These are phyloP conservation scores for Ramalina peruviana DNA, from an alignment of 495 filamentous ascomycete genomes.

Conservation along the genomic window DNA sequence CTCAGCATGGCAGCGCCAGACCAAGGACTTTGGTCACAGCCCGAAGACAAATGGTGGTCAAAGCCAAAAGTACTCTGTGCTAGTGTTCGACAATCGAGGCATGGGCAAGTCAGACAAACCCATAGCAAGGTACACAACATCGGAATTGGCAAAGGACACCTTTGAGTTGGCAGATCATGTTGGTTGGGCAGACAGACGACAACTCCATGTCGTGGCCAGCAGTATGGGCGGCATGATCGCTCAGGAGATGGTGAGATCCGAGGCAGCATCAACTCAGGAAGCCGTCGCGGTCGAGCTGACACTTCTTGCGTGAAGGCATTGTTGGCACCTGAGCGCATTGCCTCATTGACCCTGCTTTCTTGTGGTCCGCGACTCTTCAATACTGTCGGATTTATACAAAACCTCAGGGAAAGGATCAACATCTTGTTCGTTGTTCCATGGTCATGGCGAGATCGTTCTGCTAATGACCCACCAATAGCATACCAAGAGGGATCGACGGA, in stretches of 20 bases:
- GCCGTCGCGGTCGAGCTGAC: too few species aligned
- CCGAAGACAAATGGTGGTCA: conserved; percentile 24
- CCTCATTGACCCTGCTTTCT: conserved; percentile 52
- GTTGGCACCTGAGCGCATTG: conserved; percentile 46
- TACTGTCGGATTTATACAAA: conserved; percentile 44
- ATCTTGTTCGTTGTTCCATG: conserved; percentile 25
- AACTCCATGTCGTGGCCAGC: conserved; percentile 58
- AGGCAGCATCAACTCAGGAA: neutral
- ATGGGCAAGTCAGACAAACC: conserved; percentile 70
- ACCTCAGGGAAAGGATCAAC: conserved; percentile 51
- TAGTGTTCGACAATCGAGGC: conserved; percentile 61
- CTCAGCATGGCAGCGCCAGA: conserved; percentile 66
- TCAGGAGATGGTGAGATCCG: conserved; percentile 48
- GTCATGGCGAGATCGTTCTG: neutral
- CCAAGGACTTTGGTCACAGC: conserved; percentile 56
- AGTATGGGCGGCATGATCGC: conserved; percentile 82
- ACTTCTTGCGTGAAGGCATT: conserved; percentile 27
- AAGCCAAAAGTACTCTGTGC: conserved; percentile 47
- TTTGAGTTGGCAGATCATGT: conserved; percentile 55
- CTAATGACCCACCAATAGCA: conserved; percentile 19
- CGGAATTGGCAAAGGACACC: conserved; percentile 61
- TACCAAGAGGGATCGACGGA: conserved; percentile 51
- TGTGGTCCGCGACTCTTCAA: conserved; percentile 61
- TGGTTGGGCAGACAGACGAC: conserved; percentile 46
- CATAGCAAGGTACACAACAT: conserved; percentile 50